These are phyloP conservation scores for Hortiboletus campestris DNA, from an alignment of 768 basidiomycete species.

Conservation along the genomic window DNA sequence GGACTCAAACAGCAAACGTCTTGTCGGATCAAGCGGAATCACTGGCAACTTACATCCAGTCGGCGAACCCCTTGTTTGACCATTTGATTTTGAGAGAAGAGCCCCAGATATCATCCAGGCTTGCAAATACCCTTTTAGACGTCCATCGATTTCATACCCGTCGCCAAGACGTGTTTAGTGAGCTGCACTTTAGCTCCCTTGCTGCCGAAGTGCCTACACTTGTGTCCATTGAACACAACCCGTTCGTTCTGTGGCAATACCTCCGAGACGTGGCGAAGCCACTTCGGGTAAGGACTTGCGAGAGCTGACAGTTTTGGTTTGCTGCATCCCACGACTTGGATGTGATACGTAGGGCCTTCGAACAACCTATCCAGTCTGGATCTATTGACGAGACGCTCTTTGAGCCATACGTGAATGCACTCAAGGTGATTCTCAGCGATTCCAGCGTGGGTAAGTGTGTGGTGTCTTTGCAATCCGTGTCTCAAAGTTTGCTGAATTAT, in stretches of 20 bases:
- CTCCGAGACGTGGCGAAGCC: conserved; percentile 48
- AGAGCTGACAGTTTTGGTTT: conserved; percentile 65
- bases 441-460: conserved; percentile 48
- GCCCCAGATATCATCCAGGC: conserved; percentile 35
- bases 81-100: conserved; percentile 57
- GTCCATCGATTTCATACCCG: conserved; percentile 69
- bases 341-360: conserved; percentile 66
- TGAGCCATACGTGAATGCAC: conserved; percentile 64
- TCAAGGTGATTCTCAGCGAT: conserved; percentile 66
- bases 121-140: conserved; percentile 56
- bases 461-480: neutral
- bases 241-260: conserved; percentile 45
- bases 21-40: conserved; percentile 37
- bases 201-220: conserved; percentile 65
- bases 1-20: conserved; percentile 54
- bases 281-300: conserved; percentile 60
- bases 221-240: conserved; percentile 67
- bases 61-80: conserved; percentile 63
- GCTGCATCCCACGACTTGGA: conserved; percentile 76
- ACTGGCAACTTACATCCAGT: conserved; percentile 51
- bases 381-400: conserved; percentile 49
- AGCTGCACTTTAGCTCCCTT: conserved; percentile 62
- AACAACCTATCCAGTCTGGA: conserved; percentile 53
- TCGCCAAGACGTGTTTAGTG: conserved; percentile 63
- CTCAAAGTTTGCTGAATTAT: neutral